Base-by-base conservation (phyloP, 345 rosid species). In the Salix dunnii region DNA sequence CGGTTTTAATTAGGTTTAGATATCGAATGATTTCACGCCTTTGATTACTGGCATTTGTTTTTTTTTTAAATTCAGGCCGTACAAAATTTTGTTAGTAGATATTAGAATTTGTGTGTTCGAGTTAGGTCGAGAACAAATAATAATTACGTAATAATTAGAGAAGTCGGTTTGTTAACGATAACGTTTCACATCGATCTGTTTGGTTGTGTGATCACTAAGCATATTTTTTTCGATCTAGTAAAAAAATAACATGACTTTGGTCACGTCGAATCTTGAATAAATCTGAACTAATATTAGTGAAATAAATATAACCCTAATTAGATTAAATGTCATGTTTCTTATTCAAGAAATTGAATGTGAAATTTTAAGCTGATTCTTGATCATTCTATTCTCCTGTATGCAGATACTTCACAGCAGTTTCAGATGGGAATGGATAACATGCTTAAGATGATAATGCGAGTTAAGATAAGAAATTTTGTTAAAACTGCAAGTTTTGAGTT, bases 391-490 rank as follows among this genome's bases (percentile, higher is more conserved):
- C 27, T n/a, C 36, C 20, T 46, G 18, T 55, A 18, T 63, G 79
- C 91, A 92, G 99, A 96, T 79, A 78, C 87, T 91, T 92, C 97
- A 18, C 97, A 91, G 79, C 92, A 91, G 82, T 91, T 85, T 67
- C 93, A 96, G 85, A 79, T 74, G 84, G 90, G 85, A 65, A 89
- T 91, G 97, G 93, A 77, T 79, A 88, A 79, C 79, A 90, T 92
- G 97, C 95, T 96, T 70, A 93, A 92, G 89, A 80, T 89, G 95
- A 90, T 82, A 72, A 84, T n/a, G 98, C 92, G 83, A 82, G 94
- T 82, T 53, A 64, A 70, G 20, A 49, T 35, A 17, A 7, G 35
- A 38, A 61, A 27, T 43, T 6, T 51, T 40, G 6, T 43, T 1
- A 21, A 5, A 63, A 2, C 20, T 30, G 16, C 76, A 30, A 30